A percentile compares a stretch with the other conserved stretches of the same genome.
Conservation (phyloP, 306 rosid species). For the Trichosanthes truncata region DNA sequence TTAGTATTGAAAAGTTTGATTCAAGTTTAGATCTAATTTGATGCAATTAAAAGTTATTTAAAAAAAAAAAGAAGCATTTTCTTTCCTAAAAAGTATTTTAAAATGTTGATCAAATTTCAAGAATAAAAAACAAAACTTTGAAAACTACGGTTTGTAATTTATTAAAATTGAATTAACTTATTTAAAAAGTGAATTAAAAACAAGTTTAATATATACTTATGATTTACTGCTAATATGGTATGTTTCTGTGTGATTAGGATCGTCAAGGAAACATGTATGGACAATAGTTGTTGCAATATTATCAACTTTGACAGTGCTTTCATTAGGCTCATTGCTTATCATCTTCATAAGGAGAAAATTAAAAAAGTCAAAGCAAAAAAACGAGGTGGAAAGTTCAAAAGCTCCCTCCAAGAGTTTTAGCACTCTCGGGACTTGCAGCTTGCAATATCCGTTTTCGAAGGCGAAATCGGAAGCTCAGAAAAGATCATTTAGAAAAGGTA, state of each 20-base stretch:
- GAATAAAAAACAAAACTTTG: no score
- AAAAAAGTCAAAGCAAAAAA: neutral
- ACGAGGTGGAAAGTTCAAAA: slow-evolving; percentile 18
- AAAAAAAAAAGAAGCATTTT: no score
- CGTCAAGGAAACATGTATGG: slow-evolving; percentile 29
- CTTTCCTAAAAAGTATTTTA: no score
- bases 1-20: no score
- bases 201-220: neutral
- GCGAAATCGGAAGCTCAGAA: slow-evolving; percentile 36
- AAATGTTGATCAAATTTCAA: no score
- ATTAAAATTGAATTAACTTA: neutral
- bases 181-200: neutral
- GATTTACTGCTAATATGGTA: neutral
- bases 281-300: slow-evolving; percentile 24
- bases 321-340: slow-evolving; percentile 22
- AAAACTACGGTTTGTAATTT: no score
- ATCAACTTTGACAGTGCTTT: slow-evolving; percentile 35
- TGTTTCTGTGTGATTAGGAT: slow-evolving; percentile 11
- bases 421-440: slow-evolving; percentile 23
- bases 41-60: no score
- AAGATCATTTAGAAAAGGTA: neutral
- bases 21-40: no score
- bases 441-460: slow-evolving; percentile 22
- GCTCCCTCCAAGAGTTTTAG: slow-evolving; percentile 23
- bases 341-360: slow-evolving; percentile 27